Base-by-base conservation (phyloP, 176 grass and related monocot genomes). In the Carex cristatella region DNA sequence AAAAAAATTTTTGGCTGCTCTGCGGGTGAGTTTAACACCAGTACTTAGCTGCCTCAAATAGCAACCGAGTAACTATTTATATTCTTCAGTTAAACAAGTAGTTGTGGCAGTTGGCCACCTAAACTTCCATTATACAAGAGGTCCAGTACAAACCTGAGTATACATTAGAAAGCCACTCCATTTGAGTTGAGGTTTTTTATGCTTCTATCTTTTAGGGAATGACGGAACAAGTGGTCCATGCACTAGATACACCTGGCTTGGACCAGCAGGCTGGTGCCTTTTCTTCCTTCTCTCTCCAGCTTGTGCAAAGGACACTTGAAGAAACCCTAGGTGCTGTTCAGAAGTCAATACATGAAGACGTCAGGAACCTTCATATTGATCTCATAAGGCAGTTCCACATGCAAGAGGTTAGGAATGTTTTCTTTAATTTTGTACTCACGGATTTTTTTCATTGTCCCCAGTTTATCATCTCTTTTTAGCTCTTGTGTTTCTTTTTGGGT, bases 261-360 rank as follows among this genome's bases (percentile, higher is more conserved):
- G 91, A 99, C 83, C 93, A 95, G 70, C 86, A 88, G 12, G 84
- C 81, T 62, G 76, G 63, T 66, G 42, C 61, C 46, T 83, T 81
- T 66, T 98, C 96, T 81, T 99, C 93, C 14, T 99, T 99, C 87
- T 99, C 93, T 38, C 93, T 95, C 90, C 93, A 99, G 72, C 89
- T 95, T 71, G 96, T 94, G 60, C 96, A 99, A 82, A 89, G 90
- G 81, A 95, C 92, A 82, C 90, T 99, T 42, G 96, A 99, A 81
- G 93, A 99, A 86, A 94, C 91, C 80, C 63, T 95, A 73, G 93
- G 91, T 54, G 90, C 93, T 81, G 89, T 94, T 84, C 93, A 99
- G 71, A 95, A 94, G 90, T 90, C 93, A 30, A 92, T 99, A 86
- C 93, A 94, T 5, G 93, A 95, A 81, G 96, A 95, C 78, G 91